phyloP scores from a whole-genome alignment of 2,329 filamentous ascomycete species.

The Beauveria scarabaeidicola region DNA sequence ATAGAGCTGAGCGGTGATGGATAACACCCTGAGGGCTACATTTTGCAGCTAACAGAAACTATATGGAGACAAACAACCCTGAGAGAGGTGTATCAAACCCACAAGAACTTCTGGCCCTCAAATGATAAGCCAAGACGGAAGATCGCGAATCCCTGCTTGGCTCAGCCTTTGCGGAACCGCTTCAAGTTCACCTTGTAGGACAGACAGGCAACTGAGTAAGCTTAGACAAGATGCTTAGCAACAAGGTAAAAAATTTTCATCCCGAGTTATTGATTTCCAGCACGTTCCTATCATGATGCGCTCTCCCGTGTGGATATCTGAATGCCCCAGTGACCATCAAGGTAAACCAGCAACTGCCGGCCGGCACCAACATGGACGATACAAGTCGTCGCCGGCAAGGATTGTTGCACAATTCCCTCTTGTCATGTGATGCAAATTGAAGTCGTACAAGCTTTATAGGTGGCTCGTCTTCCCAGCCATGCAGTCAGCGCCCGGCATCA shows the following conservation, averaged over 20 bases:
- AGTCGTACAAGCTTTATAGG: background rate
- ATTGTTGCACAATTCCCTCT: background rate
- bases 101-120: background rate
- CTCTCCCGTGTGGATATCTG: background rate
- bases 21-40: background rate
- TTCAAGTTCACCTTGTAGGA: background rate
- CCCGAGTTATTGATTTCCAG: background rate
- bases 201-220: background rate
- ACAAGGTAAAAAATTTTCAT: background rate
- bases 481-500: too few relatives aligned
- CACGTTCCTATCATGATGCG: background rate
- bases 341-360: background rate
- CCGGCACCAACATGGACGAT: background rate
- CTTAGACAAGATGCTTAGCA: background rate
- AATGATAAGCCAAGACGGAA: background rate
- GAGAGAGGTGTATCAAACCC: background rate
- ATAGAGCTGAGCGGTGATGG: background rate
- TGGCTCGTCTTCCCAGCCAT: background rate
- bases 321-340: background rate
- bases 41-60: background rate
- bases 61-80: background rate
- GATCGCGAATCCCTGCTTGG: background rate
- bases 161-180: background rate
- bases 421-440: background rate
- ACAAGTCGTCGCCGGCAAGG: background rate